A percentile compares a stretch with the other conserved stretches of the same genome.
These are phyloP conservation scores for Botrytis galanthina DNA, from an alignment of 2,329 filamentous ascomycete species.

Conservation along the genomic window DNA sequence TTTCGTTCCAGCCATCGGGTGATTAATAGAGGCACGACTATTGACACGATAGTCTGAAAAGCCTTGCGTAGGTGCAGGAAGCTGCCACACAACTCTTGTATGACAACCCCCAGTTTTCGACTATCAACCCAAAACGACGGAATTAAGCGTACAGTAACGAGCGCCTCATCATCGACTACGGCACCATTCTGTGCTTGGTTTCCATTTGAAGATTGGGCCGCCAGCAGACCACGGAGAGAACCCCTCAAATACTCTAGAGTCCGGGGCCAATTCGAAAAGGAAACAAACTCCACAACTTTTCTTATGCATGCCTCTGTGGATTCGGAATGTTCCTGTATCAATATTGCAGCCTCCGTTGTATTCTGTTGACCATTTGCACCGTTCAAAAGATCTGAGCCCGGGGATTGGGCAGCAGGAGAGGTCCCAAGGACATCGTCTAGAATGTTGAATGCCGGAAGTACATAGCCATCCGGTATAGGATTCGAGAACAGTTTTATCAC, in stretches of 20 bases:
- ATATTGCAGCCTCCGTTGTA: conserved; percentile 33
- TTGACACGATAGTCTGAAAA: conserved; percentile 62
- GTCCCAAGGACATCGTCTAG: conserved; percentile 48
- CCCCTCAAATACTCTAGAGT: conserved; percentile 59
- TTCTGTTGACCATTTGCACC: conserved; percentile 34
- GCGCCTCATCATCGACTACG: conserved; percentile 40
- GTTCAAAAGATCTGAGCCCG: conserved; percentile 24
- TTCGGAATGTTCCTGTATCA: conserved; percentile 37
- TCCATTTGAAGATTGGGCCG: conserved; percentile 32
- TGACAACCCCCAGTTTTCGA: conserved; percentile 57
- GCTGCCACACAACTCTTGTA: conserved; percentile 65
- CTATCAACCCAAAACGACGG: conserved; percentile 64
- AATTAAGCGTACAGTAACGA: conserved; percentile 57
- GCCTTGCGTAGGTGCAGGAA: conserved; percentile 64
- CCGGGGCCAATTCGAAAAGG: conserved; percentile 60
- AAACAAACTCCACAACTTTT: conserved; percentile 60
- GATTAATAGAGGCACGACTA: conserved; percentile 61
- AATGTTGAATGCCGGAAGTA: conserved; percentile 55
- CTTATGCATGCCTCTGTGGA: conserved; percentile 56
- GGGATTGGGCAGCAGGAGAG: conserved; percentile 34
- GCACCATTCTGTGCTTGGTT: conserved; percentile 29
- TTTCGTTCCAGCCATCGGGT: conserved; percentile 64
- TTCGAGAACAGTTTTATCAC: conserved; percentile 55
- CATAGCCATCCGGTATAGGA: conserved; percentile 57
- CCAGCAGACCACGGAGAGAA: conserved; percentile 36